Evolutionary conservation across 1,139 yeast species (phyloP).

Genomic region (Geotrichum fermentans): DNA sequence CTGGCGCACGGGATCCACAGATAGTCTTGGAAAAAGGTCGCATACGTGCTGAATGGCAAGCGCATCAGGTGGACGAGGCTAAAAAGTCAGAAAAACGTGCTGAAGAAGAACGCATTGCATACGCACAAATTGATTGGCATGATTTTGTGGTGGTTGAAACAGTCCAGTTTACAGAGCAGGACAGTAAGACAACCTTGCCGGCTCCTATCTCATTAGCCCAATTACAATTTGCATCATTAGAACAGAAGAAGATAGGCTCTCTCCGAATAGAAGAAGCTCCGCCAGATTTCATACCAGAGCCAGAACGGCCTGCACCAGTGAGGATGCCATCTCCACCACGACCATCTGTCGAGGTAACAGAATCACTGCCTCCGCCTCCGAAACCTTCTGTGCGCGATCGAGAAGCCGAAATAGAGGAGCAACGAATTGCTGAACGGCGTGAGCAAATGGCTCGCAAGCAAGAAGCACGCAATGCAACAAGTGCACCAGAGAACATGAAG

Average conservation of each 20-base stretch:
- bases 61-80: slow-evolving; percentile 40
- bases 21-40: slow-evolving; percentile 50
- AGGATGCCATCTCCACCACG: slow-evolving; percentile 3
- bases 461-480: slow-evolving; percentile 30
- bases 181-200: slow-evolving; percentile 56
- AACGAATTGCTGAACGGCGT: slow-evolving; percentile 16
- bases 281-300: slow-evolving; percentile 34
- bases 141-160: slow-evolving; percentile 70
- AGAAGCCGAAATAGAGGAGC: slow-evolving; percentile 14
- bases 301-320: not conserved
- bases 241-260: slow-evolving; percentile 40
- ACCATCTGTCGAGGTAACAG: slow-evolving; percentile 8
- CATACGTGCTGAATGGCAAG: slow-evolving; percentile 53
- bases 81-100: slow-evolving; percentile 35
- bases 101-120: slow-evolving; percentile 47
- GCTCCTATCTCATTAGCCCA: slow-evolving; percentile 58
- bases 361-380: slow-evolving; percentile 18
- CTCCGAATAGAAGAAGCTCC: slow-evolving; percentile 40
- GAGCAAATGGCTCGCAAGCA: slow-evolving; percentile 17
- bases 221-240: slow-evolving; percentile 58
- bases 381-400: slow-evolving; percentile 14
- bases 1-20: slow-evolving; percentile 31
- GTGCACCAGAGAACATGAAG: slow-evolving; percentile 50
- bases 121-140: slow-evolving; percentile 84
- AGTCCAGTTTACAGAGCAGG: slow-evolving; percentile 62